Conservation (phyloP, 371 early-diverging fungal species). For the Mucor indicus region DNA sequence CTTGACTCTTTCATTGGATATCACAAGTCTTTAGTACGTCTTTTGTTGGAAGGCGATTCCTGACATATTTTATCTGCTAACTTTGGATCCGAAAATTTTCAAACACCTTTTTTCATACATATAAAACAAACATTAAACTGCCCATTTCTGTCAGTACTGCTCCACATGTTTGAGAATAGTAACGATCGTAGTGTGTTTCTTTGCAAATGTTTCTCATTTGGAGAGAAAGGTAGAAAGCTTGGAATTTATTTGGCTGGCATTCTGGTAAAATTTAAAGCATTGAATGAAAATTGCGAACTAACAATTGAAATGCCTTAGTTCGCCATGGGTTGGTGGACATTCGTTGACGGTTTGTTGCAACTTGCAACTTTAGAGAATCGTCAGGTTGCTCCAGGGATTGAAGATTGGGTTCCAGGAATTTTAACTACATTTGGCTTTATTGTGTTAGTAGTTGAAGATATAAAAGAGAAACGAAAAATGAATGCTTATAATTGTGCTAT, state of each 20-base stretch:
- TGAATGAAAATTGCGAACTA: background rate
- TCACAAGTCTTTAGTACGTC: too few relatives aligned
- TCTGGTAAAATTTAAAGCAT: slow-evolving; percentile 26
- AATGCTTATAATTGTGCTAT: background rate
- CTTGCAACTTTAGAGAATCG: slow-evolving; percentile 25
- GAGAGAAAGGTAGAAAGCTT: slow-evolving; percentile 38
- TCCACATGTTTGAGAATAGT: too few relatives aligned
- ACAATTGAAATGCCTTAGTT: slow-evolving; percentile 36
- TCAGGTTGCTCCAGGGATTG: slow-evolving; percentile 56
- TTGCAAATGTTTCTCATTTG: slow-evolving; percentile 25
- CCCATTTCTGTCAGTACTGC: too few relatives aligned
- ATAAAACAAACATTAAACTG: too few relatives aligned
- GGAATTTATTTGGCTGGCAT: slow-evolving; percentile 53
- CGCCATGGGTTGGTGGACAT: slow-evolving; percentile 83
- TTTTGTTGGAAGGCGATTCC: too few relatives aligned
- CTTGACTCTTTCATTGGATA: too few relatives aligned
- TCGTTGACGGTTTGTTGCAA: slow-evolving; percentile 64
- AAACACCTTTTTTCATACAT: too few relatives aligned
- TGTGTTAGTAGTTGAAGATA: slow-evolving; percentile 37
- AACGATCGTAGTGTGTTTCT: slow-evolving; percentile 18
- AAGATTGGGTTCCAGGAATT: slow-evolving; percentile 78
- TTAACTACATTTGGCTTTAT: slow-evolving; percentile 70
- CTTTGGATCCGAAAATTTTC: too few relatives aligned
- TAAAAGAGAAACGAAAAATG: background rate
- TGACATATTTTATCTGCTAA: too few relatives aligned